These are phyloP conservation scores for Colletotrichum melonis DNA, from an alignment of 2,329 filamentous ascomycete species.

Conservation along the genomic window DNA sequence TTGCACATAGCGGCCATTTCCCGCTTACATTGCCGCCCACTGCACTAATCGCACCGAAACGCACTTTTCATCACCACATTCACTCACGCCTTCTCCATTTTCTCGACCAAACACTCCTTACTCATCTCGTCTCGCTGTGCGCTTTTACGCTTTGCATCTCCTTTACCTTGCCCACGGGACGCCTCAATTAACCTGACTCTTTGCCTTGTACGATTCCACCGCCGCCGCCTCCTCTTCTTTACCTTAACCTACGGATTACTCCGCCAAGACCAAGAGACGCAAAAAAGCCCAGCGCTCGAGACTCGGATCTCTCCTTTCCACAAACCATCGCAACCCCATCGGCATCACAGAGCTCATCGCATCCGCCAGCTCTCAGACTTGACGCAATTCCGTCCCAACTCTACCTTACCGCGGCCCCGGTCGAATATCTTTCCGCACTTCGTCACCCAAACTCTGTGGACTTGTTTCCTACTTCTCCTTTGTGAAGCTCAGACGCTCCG, in stretches of 20 bases:
- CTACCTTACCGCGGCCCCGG: slow-evolving; percentile 4
- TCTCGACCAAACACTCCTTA: slow-evolving; percentile 14
- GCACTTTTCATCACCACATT: slow-evolving; percentile 31
- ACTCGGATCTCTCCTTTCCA: slow-evolving; percentile 17
- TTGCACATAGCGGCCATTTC: slow-evolving; percentile 3
- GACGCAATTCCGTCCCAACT: neutral
- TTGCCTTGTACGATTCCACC: neutral
- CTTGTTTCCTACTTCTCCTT: slow-evolving; percentile 16
- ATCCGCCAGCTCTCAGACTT: slow-evolving; percentile 9
- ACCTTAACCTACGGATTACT: neutral
- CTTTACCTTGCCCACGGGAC: neutral
- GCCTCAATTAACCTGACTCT: neutral
- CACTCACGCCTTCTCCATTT: slow-evolving; percentile 17
- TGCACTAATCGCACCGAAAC: slow-evolving; percentile 31
- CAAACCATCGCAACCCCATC: slow-evolving; percentile 23
- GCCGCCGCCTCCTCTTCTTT: slow-evolving; percentile 1
- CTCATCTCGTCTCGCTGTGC: slow-evolving; percentile 25
- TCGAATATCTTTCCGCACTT: slow-evolving; percentile 11
- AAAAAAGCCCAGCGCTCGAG: neutral
- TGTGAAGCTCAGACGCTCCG: slow-evolving; percentile 19
- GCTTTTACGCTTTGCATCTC: neutral
- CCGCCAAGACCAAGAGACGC: slow-evolving; percentile 13
- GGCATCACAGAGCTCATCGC: slow-evolving; percentile 2
- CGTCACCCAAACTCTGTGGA: neutral
- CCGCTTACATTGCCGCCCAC: slow-evolving; percentile 21